Conservation (phyloP, 495 filamentous ascomycete genomes). For the Penicillium ochrochloron region DNA sequence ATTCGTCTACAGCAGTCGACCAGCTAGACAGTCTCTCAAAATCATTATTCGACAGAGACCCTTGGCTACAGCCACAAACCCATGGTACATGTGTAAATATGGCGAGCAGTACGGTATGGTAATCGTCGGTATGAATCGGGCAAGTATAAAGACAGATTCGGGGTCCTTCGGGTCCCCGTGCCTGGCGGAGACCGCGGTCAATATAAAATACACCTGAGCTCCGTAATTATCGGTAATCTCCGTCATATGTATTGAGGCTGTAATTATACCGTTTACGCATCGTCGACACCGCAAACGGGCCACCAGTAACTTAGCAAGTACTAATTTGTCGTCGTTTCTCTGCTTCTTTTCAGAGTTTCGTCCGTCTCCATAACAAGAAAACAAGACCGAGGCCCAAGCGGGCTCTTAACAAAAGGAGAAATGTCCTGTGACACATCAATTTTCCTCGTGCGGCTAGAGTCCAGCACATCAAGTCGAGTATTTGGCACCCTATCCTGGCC, state of each 20-base stretch:
- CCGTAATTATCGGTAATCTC: slow-evolving; percentile 6
- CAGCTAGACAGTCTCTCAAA: not conserved
- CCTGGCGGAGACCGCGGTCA: not conserved
- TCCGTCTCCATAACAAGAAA: not conserved
- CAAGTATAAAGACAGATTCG: not conserved
- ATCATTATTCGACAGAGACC: not conserved
- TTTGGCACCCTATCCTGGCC: not conserved
- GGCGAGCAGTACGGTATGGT: slow-evolving; percentile 25
- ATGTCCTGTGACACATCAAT: slow-evolving; percentile 12
- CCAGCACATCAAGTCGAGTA: not conserved
- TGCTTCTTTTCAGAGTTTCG: not conserved
- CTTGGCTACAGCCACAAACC: slow-evolving; percentile 6
- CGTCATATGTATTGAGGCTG: slow-evolving; percentile 9
- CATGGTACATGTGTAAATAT: slow-evolving; percentile 2
- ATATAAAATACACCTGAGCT: not conserved
- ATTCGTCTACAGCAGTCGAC: not conserved
- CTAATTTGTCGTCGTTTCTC: not conserved
- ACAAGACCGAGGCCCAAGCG: slow-evolving; percentile 4
- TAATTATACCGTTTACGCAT: slow-evolving; percentile 19
- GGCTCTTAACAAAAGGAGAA: not conserved
- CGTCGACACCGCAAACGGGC: slow-evolving; percentile 26
- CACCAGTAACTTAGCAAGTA: slow-evolving; percentile 5
- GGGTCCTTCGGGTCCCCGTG: not conserved
- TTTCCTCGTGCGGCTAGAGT: not conserved
- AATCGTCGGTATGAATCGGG: slow-evolving; percentile 7